Evolutionary conservation across 164 flowering plant species (phyloP).

Genomic region (Vitis vinifera): ASM3070453v1 NC_081818.1:27276001-27276500

Average conservation of each 20-base stretch:
- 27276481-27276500: too few species aligned
- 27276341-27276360: neutral
- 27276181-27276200: neutral
- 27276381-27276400: too few species aligned
- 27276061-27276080: conserved; percentile 28
- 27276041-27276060: conserved; percentile 25
- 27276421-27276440: too few species aligned
- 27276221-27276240: neutral
- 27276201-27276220: neutral
- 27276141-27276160: neutral
- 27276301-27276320: neutral
- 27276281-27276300: neutral
- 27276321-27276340: neutral
- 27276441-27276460: too few species aligned
- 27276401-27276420: too few species aligned
- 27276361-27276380: neutral
- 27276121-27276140: neutral
- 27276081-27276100: neutral
- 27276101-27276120: neutral
- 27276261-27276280: neutral
- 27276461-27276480: too few species aligned
- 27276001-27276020: neutral
- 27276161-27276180: neutral
- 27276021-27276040: conserved; percentile 30
- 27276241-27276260: neutral